phyloP scores from a whole-genome alignment of 1,284 basidiomycete genomes.

The Puccinia triticina region DNA sequence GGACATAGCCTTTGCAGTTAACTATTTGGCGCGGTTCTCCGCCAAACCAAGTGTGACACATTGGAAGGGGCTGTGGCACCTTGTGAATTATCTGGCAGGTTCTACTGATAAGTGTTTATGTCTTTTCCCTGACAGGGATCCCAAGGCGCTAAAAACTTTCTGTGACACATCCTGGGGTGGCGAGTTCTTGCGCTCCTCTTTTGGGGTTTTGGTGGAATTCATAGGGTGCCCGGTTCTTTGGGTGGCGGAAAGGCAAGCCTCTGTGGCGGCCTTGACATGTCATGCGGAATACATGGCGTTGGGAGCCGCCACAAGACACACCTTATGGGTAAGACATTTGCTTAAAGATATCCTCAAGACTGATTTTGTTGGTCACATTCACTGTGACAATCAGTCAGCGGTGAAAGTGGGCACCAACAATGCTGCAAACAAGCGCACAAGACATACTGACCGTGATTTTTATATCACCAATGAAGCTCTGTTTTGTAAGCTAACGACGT shows the following conservation, averaged over 20 bases:
- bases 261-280: constrained; percentile 10
- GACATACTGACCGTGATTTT: not conserved
- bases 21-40: constrained; percentile 26
- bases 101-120: too few relatives aligned
- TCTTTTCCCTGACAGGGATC: too few relatives aligned
- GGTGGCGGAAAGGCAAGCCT: not conserved
- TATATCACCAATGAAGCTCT: constrained; percentile 7
- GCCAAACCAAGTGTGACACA: too few relatives aligned
- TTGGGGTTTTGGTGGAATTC: too few relatives aligned
- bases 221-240: constrained; percentile 2
- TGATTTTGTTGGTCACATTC: not conserved
- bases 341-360: too few relatives aligned
- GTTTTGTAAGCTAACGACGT: not conserved
- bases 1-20: constrained; percentile 8
- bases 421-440: not conserved
- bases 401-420: not conserved
- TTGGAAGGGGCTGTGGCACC: too few relatives aligned
- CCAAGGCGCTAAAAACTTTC: too few relatives aligned
- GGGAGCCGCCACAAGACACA: too few relatives aligned
- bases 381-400: not conserved
- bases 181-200: too few relatives aligned
- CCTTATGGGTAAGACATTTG: too few relatives aligned
- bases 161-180: too few relatives aligned
- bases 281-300: not conserved
- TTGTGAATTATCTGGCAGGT: too few relatives aligned